Base-by-base conservation (phyloP, 441 rosid genomes). In the Iberis amara region DNA sequence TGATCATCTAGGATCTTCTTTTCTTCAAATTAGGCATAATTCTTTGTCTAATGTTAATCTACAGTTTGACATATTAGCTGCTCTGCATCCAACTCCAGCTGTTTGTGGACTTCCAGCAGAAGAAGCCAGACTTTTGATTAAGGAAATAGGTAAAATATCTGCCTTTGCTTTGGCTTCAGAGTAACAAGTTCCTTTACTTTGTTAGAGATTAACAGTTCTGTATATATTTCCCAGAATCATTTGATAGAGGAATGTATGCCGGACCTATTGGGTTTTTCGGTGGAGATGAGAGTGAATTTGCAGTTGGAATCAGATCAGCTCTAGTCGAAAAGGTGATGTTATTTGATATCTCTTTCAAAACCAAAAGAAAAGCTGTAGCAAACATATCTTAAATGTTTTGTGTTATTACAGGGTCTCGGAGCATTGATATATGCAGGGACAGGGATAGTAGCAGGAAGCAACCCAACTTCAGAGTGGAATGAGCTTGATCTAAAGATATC, bases 191-290 rank as follows among this genome's bases (percentile, higher is more conserved):
- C 14, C 2, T 28, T 43, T 27, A 39, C 8, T 47, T 18, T 39
- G 40, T 58, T 30, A 47, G 32, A 48, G 27, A 33, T 10, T 39
- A 7, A 44, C 42, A 65, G 13, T 23, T 40, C 8, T 52, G 43
- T 11, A 18, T 10, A 18, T 46, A 1, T 38, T 47, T 33, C 5
- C 2, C 76, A 90, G 98, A 90, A 67, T 65, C 76, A 66, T 90
- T 86, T 52, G 98, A 90, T 58, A 76, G 98, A 74, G 98, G 96
- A 66, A 90, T 90, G 96, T 90, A 79, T 64, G 98, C 98, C 40
- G 98, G 98, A 21, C 95, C 98, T 10, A 65, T 90, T 35, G 98
- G 98, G 4, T 90, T 91, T 92, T 85, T 90, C 68, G 96, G 98
- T 62, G 96, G 98, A 15, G 81, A 81, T n/a, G 98, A 87, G 73